Evolutionary conservation across 2,329 filamentous ascomycete species (phyloP), one percentile per base, ranked within the genome.

Genomic region (Zymoseptoria brevis): DNA sequence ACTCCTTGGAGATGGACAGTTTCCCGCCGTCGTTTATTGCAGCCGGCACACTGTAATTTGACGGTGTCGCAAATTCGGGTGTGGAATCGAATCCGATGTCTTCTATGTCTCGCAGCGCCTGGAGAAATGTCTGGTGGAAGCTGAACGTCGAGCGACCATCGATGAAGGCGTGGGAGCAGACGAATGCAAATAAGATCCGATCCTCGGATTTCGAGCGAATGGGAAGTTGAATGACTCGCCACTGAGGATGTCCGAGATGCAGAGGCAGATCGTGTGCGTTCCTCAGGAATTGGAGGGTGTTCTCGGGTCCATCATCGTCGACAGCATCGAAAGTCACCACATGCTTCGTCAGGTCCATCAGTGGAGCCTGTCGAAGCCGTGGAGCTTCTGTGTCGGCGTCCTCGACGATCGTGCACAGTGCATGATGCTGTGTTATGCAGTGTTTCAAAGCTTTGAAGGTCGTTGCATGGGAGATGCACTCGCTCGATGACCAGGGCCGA

Each of bases 71-170:
- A 22, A 69, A 57, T 3, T 56, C 50, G 2, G 59, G 16, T 9
- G 58, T 41, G 19, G 24, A 29, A 22, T 60, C 48, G 53, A 57
- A 58, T 0, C 8, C 22, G 19, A 29, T 49, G 9, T 54, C 22
- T 3, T 35, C 9, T 11, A 19, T 8, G 6, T 62, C 16, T 11
- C 56, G 50, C 19, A 68, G 56, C 2, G 66, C 70, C 4, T 69
- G 29, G 16, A 77, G 65, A 54, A 80, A 75, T 0, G 74, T 71
- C 4, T 66, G 68, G 58, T 80, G 77, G 59, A 81, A 79, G 4
- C 73, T 66, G 0, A 72, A 56, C 5, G 76, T 77, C 0, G 73
- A 74, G 48, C 71, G 72, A 0, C 77, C 79, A 61, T 81, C 79
- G 8, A 74, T 75, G 4, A 77, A 67, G 1, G 71, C 67, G 65